phyloP scores from a whole-genome alignment of 352 stramenopile species.

The Peronospora destructor region DNA sequence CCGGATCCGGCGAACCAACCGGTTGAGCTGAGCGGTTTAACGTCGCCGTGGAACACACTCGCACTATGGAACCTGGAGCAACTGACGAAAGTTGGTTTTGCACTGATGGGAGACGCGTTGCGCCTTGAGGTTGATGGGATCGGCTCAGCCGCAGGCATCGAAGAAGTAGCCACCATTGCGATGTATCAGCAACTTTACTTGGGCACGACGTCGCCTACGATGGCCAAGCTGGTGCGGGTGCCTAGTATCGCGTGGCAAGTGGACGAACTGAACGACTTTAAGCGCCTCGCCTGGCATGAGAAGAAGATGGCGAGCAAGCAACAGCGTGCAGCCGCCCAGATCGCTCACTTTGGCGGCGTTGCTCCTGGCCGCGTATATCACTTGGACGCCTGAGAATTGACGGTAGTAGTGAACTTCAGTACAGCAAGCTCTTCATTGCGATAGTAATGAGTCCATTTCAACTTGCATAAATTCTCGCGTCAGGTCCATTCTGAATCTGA shows the following conservation, averaged over 20 bases:
- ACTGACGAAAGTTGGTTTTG: slow-evolving; percentile 88
- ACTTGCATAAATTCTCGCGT: too few species aligned
- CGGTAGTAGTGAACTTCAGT: neutral
- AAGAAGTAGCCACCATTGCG: slow-evolving; percentile 91
- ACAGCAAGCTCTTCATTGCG: neutral
- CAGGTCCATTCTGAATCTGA: slow-evolving; percentile 3
- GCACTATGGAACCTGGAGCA: slow-evolving; percentile 90
- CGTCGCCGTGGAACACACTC: slow-evolving; percentile 94
- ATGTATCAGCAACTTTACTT: slow-evolving; percentile 85
- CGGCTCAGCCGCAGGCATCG: slow-evolving; percentile 59
- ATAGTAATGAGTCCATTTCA: neutral
- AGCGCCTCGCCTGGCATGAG: slow-evolving; percentile 87
- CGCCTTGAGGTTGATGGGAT: slow-evolving; percentile 39
- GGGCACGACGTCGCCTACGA: slow-evolving; percentile 22
- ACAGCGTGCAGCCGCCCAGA: slow-evolving; percentile 70
- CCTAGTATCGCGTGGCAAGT: slow-evolving; percentile 80
- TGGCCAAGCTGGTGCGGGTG: slow-evolving; percentile 83
- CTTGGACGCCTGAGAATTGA: slow-evolving; percentile 20
- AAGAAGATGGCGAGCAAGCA: slow-evolving; percentile 94
- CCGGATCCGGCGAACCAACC: slow-evolving; percentile 21
- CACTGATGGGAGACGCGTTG: slow-evolving; percentile 79
- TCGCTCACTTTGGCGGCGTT: slow-evolving; percentile 48
- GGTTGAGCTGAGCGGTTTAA: slow-evolving; percentile 77
- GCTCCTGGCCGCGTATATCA: slow-evolving; percentile 40
- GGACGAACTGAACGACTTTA: slow-evolving; percentile 43